Percentiles rank a stretch among this genome's conserved stretches.
These are phyloP conservation scores for Coemansia javaensis DNA, from an alignment of 192 early-diverging fungal species.

Conservation along the genomic window DNA sequence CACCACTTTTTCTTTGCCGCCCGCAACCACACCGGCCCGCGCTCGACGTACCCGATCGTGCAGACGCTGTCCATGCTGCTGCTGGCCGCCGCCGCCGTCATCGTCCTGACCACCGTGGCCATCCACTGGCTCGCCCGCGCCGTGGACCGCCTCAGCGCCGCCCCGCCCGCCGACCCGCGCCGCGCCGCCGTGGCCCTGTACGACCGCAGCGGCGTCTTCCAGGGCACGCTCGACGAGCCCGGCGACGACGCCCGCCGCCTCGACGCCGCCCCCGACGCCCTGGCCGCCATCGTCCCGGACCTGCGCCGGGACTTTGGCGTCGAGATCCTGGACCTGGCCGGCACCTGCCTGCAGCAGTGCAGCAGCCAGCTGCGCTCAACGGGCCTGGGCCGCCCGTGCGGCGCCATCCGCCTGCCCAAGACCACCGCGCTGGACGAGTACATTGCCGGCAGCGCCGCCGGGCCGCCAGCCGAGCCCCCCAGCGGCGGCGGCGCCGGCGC, in stretches of 20 bases:
- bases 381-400: conserved; percentile 22
- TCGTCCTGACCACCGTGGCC: conserved; percentile 29
- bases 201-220: conserved; percentile 31
- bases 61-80: conserved; percentile 40
- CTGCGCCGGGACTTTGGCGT: conserved; percentile 40
- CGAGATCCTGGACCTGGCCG: conserved; percentile 45
- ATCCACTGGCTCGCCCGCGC: conserved; percentile 27
- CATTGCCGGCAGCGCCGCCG: conserved; percentile 5
- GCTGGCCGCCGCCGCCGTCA: conserved; percentile 16
- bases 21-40: conserved; percentile 10
- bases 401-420: conserved; percentile 31
- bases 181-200: conserved; percentile 18
- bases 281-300: conserved; percentile 25
- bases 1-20: conserved; percentile 41
- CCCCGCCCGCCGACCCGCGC: neutral
- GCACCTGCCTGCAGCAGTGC: conserved; percentile 44
- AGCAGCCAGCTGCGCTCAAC: conserved; percentile 33
- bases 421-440: conserved; percentile 44
- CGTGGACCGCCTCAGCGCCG: conserved; percentile 21
- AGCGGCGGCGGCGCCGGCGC: neutral
- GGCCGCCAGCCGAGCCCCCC: neutral
- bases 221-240: conserved; percentile 10
- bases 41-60: conserved; percentile 38
- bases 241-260: conserved; percentile 19
- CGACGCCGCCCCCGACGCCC: conserved; percentile 13